Percentiles rank a stretch among this genome's conserved stretches.
Evolutionary conservation across 2,329 filamentous ascomycete genomes (phyloP).

Genomic region (Aphanoascus verrucosus): DNA sequence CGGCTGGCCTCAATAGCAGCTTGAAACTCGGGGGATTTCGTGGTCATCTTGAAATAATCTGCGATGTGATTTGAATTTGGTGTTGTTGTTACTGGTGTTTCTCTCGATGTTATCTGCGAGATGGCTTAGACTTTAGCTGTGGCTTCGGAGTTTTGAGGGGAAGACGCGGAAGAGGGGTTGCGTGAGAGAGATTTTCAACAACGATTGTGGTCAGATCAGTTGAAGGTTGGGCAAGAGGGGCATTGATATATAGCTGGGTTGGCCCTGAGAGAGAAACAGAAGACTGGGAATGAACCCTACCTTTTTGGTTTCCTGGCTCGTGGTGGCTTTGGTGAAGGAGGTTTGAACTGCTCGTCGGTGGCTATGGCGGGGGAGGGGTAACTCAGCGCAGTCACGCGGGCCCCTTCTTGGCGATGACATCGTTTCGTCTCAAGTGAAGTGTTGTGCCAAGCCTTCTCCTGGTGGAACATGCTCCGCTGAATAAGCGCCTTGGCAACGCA

Average conservation of each 20-base stretch:
- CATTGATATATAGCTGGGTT: too few species aligned
- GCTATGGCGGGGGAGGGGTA: not conserved
- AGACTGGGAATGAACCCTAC: not conserved
- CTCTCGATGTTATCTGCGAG: too few species aligned
- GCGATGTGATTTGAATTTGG: not conserved
- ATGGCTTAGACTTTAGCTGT: not conserved
- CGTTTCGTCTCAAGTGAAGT: not conserved
- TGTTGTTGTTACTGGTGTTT: too few species aligned
- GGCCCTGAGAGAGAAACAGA: not conserved
- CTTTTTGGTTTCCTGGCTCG: not conserved
- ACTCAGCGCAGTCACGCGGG: not conserved
- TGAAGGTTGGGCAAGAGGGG: too few species aligned
- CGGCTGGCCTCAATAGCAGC: slow-evolving; percentile 26
- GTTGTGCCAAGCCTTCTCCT: too few species aligned
- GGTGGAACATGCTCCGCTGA: too few species aligned
- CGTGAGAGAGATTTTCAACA: not conserved
- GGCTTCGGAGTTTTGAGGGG: not conserved
- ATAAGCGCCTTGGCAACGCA: too few species aligned
- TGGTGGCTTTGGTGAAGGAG: not conserved
- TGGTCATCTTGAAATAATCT: slow-evolving; percentile 8
- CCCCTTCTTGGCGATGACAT: not conserved
- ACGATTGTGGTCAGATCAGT: not conserved
- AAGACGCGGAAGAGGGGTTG: not conserved
- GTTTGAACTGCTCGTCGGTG: not conserved
- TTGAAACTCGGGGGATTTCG: slow-evolving; percentile 23